These are phyloP conservation scores for Umbelopsis sp. DNA, from an alignment of 192 early-diverging fungal genomes.

Conservation along the genomic window DNA sequence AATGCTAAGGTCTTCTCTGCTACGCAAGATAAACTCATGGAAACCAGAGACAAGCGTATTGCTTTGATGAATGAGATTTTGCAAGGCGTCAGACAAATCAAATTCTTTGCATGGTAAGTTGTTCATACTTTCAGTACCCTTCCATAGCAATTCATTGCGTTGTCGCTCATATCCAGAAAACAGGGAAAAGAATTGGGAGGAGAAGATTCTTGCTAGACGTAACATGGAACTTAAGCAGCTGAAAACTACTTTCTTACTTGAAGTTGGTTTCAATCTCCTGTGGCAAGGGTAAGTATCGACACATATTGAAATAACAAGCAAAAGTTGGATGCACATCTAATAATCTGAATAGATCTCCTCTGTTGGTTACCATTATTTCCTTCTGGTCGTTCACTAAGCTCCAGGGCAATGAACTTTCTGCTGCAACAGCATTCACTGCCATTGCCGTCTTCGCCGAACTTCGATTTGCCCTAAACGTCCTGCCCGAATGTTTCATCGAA, in stretches of 20 bases:
- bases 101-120: slow-evolving; percentile 58
- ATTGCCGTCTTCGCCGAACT: slow-evolving; percentile 64
- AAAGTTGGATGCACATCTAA: background rate
- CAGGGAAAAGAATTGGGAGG: slow-evolving; percentile 36
- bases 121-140: too few relatives aligned
- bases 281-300: slow-evolving; percentile 46
- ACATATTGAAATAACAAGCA: background rate
- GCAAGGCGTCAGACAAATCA: slow-evolving; percentile 62
- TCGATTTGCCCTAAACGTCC: slow-evolving; percentile 44
- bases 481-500: slow-evolving; percentile 35
- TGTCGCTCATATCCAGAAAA: background rate
- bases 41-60: slow-evolving; percentile 67
- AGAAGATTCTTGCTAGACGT: slow-evolving; percentile 28
- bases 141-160: too few relatives aligned
- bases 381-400: slow-evolving; percentile 61
- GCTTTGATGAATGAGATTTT: slow-evolving; percentile 71
- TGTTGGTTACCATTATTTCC: slow-evolving; percentile 61
- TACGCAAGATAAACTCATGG: slow-evolving; percentile 64
- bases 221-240: slow-evolving; percentile 29
- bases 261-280: slow-evolving; percentile 33
- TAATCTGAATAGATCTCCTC: slow-evolving; percentile 39
- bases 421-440: slow-evolving; percentile 67
- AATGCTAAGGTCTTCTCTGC: slow-evolving; percentile 37
- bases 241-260: slow-evolving; percentile 16
- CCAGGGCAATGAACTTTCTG: slow-evolving; percentile 59